Conservation (phyloP, 2,329 filamentous ascomycete species). For the Achaetomium macrosporum region DNA sequence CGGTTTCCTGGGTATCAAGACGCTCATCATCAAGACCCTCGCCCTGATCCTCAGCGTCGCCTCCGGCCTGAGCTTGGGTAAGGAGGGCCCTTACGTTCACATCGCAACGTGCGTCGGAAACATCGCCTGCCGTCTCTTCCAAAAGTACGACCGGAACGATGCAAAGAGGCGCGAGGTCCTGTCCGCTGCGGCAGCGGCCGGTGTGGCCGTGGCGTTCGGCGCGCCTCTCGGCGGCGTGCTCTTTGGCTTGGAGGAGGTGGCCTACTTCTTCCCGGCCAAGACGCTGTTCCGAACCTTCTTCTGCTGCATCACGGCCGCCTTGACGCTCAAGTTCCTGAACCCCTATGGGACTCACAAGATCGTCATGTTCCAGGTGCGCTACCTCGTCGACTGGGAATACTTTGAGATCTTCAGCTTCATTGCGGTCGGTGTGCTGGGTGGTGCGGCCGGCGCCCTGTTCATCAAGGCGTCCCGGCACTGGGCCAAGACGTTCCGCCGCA, state of each 20-base stretch:
- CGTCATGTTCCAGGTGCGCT: constrained; percentile 91
- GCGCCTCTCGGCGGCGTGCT: constrained; percentile 82
- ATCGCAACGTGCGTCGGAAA: constrained; percentile 94
- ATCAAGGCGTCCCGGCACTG: constrained; percentile 92
- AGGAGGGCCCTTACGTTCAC: constrained; percentile 95
- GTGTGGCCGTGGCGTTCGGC: constrained; percentile 90
- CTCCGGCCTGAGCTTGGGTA: constrained; percentile 88
- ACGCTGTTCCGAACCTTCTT: constrained; percentile 97
- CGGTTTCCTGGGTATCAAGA: constrained; percentile 86
- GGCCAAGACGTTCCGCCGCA: constrained; percentile 82
- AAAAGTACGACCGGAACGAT: constrained; percentile 91
- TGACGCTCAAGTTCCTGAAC: constrained; percentile 91
- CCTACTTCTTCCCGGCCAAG: constrained; percentile 96
- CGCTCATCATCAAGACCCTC: constrained; percentile 76
- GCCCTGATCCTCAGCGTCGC: constrained; percentile 83
- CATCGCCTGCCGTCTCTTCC: constrained; percentile 86
- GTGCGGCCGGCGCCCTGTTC: constrained; percentile 80
- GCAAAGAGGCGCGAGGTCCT: constrained; percentile 88
- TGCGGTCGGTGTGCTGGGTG: constrained; percentile 78
- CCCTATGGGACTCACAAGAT: constrained; percentile 96
- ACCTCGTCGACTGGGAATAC: constrained; percentile 83
- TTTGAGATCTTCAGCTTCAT: constrained; percentile 87
- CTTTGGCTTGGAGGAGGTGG: constrained; percentile 90
- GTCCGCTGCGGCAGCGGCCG: constrained; percentile 86
- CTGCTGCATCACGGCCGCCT: constrained; percentile 87